These are phyloP conservation scores for Rhipidocladum racemiflorum DNA, from an alignment of 176 grass and related monocot genomes.

Conservation along the genomic window DNA sequence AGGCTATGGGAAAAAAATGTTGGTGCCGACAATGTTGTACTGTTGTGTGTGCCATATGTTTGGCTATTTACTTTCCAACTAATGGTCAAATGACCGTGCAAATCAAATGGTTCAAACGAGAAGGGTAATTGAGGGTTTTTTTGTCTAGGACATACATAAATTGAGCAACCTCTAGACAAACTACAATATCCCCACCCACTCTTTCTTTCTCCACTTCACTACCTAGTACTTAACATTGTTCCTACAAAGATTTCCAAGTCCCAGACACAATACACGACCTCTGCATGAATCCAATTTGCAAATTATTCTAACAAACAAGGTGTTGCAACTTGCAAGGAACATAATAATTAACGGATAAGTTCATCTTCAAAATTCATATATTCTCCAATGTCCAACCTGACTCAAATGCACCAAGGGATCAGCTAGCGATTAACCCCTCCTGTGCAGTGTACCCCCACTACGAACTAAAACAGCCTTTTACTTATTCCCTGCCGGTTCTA, in stretches of 20 bases:
- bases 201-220: neutral
- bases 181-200: neutral
- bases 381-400: neutral
- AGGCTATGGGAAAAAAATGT: constrained; percentile 4
- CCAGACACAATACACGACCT: neutral
- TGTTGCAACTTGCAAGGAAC: neutral
- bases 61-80: neutral
- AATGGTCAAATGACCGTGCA: neutral
- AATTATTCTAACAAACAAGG: neutral
- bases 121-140: neutral
- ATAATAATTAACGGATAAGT: neutral
- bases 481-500: neutral
- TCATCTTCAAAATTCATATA: neutral
- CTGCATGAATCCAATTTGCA: neutral
- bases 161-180: neutral
- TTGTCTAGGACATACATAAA: neutral
- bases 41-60: constrained; percentile 4
- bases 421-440: neutral
- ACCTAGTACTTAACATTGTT: neutral
- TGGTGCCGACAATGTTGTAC: neutral
- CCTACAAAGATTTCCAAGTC: neutral
- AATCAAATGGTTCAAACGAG: neutral
- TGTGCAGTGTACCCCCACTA: neutral
- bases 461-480: neutral
- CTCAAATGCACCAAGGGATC: neutral